Evolutionary conservation across 176 grass and related monocot species (phyloP), one percentile per base, ranked within the genome.

Genomic region (Otatea glauca): DNA sequence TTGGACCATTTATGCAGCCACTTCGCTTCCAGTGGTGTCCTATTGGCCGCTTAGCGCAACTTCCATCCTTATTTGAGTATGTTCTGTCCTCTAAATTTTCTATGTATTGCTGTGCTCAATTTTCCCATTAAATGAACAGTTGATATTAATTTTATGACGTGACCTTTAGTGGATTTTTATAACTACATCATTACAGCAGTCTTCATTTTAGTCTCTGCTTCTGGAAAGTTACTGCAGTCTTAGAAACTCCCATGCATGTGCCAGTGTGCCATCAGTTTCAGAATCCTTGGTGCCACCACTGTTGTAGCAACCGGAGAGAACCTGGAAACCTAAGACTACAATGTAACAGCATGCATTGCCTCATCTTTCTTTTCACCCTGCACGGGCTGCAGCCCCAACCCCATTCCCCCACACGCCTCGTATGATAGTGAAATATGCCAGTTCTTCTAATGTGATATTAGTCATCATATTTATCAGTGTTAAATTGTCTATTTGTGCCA

Each of bases 21-120:
- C 67, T 92, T 83, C 84, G 80, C 58, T 65, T 89, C 62, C 89
- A 82, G 14, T 92, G 92, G 89, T 90, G 81, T 74, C 92, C 92
- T 25, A 60, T 94, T 82, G 84, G 84, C 61, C 88, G 84, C 41
- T 68, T 94, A 60, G 51, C 87, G 4, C 78, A 70, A 43, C n/a
- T 87, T 66, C 77, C 89, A 54, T 87, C 81, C 18, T 85, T 85
- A 61, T 83, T 87, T 50, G 87, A 92, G 92, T 94, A 92, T 87
- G 87, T 75, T 87, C 79, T 77, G 24, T 16, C 21, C 75, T 76
- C 9, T 38, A 83, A 83, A 75, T 32, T 56, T 68, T 51, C 6
- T 80, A 79, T 62, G 39, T 44, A 16, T 74, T 79, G 67, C 6
- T 49, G 9, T 88, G 38, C 70, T 63, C 37, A 44, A 13, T 78